phyloP scores from a whole-genome alignment of 2,329 filamentous ascomycete species.

The Shiraia sp. region DNA sequence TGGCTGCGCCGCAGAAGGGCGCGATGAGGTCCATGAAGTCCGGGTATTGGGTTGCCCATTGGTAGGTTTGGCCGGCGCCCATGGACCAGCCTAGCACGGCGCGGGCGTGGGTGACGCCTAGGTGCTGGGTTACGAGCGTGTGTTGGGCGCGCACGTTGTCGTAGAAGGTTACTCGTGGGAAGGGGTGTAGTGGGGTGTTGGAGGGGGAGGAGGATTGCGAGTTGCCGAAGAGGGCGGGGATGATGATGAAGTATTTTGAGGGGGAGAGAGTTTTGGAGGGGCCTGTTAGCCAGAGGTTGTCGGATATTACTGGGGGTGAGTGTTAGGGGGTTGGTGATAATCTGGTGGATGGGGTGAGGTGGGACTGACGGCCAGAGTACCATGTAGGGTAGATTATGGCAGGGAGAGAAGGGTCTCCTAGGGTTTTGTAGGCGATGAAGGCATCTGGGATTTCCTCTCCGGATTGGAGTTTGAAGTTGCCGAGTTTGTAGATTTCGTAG shows the following conservation, averaged over 20 bases:
- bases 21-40: conserved; percentile 68
- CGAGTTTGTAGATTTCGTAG: conserved; percentile 61
- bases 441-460: conserved; percentile 66
- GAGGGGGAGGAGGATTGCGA: conserved; percentile 70
- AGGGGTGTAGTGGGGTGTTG: conserved; percentile 61
- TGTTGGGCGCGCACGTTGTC: conserved; percentile 72
- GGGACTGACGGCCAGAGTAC: conserved; percentile 64
- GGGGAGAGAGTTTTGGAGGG: conserved; percentile 67
- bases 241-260: conserved; percentile 68
- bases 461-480: conserved; percentile 68
- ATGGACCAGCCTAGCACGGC: conserved; percentile 73
- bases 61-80: conserved; percentile 69
- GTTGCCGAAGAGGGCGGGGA: conserved; percentile 71
- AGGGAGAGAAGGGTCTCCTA: conserved; percentile 64
- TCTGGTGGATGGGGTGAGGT: conserved; percentile 11
- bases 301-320: conserved; percentile 56
- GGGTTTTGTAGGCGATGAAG: conserved; percentile 76
- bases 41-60: conserved; percentile 66
- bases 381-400: conserved; percentile 77
- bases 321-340: conserved; percentile 3
- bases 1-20: conserved; percentile 69
- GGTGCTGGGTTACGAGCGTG: conserved; percentile 64
- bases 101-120: conserved; percentile 63
- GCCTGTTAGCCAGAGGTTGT: conserved; percentile 77
- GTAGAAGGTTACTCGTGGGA: conserved; percentile 66